phyloP scores from a whole-genome alignment of 2,329 filamentous ascomycete genomes.

The Harringtonia lauricola region DNA sequence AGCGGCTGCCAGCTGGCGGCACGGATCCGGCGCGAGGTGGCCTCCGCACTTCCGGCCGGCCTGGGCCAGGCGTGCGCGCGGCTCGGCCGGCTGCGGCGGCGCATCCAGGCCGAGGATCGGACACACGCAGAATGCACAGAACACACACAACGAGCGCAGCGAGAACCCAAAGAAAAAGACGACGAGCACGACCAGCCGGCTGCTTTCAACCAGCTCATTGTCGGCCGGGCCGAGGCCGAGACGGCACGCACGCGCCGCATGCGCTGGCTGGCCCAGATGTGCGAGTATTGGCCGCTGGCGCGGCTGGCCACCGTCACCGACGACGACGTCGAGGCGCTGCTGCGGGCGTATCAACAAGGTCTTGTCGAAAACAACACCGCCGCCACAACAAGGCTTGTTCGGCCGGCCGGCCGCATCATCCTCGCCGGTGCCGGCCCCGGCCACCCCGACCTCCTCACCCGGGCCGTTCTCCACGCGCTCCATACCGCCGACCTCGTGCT shows the following conservation, averaged over 20 bases:
- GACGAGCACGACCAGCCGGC: slow-evolving; percentile 66
- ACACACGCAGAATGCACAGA: background rate
- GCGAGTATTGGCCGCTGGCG: slow-evolving; percentile 94
- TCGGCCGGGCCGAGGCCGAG: slow-evolving; percentile 62
- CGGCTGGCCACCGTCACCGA: slow-evolving; percentile 72
- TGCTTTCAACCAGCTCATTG: slow-evolving; percentile 74
- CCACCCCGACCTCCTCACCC: slow-evolving; percentile 82
- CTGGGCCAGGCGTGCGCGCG: slow-evolving; percentile 69
- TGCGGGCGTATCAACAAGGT: no score
- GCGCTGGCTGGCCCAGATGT: slow-evolving; percentile 90
- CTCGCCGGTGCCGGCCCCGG: slow-evolving; percentile 89
- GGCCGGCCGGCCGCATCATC: slow-evolving; percentile 57
- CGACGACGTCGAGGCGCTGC: slow-evolving; percentile 62
- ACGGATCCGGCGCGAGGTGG: slow-evolving; percentile 79
- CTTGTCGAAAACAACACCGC: no score
- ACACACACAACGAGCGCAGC: background rate
- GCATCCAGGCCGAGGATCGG: slow-evolving; percentile 38
- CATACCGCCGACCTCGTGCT: slow-evolving; percentile 66
- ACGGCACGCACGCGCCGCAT: slow-evolving; percentile 71
- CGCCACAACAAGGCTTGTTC: slow-evolving; percentile 5
- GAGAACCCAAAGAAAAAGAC: slow-evolving; percentile 27
- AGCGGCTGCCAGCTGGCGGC: slow-evolving; percentile 89
- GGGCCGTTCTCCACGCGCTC: slow-evolving; percentile 68
- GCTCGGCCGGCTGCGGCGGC: slow-evolving; percentile 60
- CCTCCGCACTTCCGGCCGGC: slow-evolving; percentile 61